Base-by-base conservation (phyloP, 306 rosid genomes). In the Vicia faba region DNA sequence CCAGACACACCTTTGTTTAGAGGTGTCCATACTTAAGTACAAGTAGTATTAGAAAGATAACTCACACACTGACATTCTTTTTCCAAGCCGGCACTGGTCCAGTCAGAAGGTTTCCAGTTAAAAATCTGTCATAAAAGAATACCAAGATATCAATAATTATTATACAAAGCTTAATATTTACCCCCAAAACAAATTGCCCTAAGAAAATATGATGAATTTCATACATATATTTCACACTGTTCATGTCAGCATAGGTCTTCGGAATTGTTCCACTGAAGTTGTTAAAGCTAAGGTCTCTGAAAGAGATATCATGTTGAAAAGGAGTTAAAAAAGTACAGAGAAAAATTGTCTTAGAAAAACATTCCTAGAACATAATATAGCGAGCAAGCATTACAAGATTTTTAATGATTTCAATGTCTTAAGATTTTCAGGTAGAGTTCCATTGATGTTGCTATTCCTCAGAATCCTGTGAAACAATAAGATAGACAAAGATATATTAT, bases 201-300 rank as follows among this genome's bases (percentile, higher is more conserved):
- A 25, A 8, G 50, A 44, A 36, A 45, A 9, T 48, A 18, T 10
- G 36, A 62, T 39, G 12, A 41, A 56, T 74, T 45, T 45, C 88
- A 78, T 82, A 91, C 96, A 88, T 69, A 78, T 71, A 29, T 6
- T 73, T 54, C 33, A 50, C 31, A 0, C 75, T 9, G 58, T 3
- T 5, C 43, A 59, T 64, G 64, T 68, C 11, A 3, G 5, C 13
- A 57, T 61, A 76, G 58, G 18, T 80, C 38, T 4, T 36, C 3
- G 91, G 89, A 60, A 88, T 78, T 55, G 2, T 55, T 41, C 89
- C 95, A 6, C 73, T 71, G 63, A 85, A 59, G 18, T 73, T 83
- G 79, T 88, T 88, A 59, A 72, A 81, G 80, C 95, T 82, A 61
- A 88, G 84, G 64, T 88, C 95, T 74, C 87, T 88, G 87, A 73